Conservation (phyloP, 2,329 filamentous ascomycete genomes). For the Colletotrichum cordylinicola region DNA sequence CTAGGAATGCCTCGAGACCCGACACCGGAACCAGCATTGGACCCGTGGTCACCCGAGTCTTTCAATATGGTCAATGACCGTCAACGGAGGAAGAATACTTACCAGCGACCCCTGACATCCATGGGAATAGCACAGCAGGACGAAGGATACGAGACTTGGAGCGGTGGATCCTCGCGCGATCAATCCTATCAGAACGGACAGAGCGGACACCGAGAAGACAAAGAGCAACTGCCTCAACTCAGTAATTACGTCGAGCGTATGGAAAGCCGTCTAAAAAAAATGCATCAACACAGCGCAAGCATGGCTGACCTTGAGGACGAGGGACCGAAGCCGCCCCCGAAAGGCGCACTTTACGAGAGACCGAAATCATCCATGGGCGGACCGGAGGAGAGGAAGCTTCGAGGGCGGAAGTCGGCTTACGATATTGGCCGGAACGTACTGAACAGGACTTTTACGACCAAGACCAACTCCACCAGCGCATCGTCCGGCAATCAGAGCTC, state of each 20-base stretch:
- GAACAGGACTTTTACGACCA: constrained; percentile 84
- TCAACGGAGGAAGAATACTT: constrained; percentile 37
- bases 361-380: constrained; percentile 65
- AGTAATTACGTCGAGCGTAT: constrained; percentile 91
- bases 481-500: constrained; percentile 76
- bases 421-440: constrained; percentile 76
- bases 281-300: constrained; percentile 67
- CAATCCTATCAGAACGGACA: constrained; percentile 45
- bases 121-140: constrained; percentile 71
- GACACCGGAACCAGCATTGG: constrained; percentile 62
- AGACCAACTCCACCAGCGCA: constrained; percentile 82
- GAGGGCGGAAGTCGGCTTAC: constrained; percentile 76
- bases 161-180: constrained; percentile 58
- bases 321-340: constrained; percentile 69
- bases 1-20: constrained; percentile 70
- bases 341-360: constrained; percentile 55
- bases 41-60: constrained; percentile 91
- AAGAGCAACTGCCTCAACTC: constrained; percentile 70
- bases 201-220: constrained; percentile 48
- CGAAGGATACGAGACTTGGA: constrained; percentile 66
- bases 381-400: constrained; percentile 51
- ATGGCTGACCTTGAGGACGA: constrained; percentile 51
- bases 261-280: constrained; percentile 79
- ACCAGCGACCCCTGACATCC: constrained; percentile 71
- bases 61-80: constrained; percentile 66